phyloP scores from a whole-genome alignment of 352 stramenopile species.

The Detonula confervacea region DNA sequence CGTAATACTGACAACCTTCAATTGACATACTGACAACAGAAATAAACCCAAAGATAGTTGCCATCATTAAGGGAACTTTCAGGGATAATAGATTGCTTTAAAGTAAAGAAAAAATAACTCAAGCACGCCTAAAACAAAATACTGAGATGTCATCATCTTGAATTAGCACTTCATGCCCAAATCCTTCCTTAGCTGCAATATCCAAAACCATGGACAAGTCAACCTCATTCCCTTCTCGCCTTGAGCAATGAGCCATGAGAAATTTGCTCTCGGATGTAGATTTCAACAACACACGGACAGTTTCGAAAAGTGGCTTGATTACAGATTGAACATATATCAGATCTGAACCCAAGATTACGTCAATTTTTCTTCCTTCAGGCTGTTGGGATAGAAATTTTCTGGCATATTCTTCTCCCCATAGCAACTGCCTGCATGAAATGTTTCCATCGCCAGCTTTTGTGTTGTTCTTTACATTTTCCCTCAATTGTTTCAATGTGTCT shows the following conservation, averaged over 20 bases:
- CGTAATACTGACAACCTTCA: no score
- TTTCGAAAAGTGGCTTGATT: constrained; percentile 58
- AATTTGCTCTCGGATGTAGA: constrained; percentile 28
- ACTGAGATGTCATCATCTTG: constrained; percentile 34
- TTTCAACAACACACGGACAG: constrained; percentile 35
- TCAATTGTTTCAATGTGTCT: constrained; percentile 36
- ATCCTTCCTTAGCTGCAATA: constrained; percentile 31
- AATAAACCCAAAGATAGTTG: no score
- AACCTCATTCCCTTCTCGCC: constrained; percentile 50
- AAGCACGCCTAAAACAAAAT: constrained; percentile 7
- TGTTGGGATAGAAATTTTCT: constrained; percentile 31
- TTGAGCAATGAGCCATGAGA: constrained; percentile 52
- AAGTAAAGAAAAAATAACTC: no score
- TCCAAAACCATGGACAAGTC: constrained; percentile 51
- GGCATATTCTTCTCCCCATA: constrained; percentile 51
- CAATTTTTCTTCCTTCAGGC: constrained; percentile 30
- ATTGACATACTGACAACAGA: no score
- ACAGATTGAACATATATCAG: constrained; percentile 54
- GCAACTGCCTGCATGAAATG: constrained; percentile 53
- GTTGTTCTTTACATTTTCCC: constrained; percentile 44
- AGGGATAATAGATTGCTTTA: no score
- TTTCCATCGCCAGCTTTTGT: constrained; percentile 3
- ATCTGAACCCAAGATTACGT: constrained; percentile 62
- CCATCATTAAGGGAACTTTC: no score
- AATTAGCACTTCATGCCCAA: constrained; percentile 10